phyloP scores from a whole-genome alignment of 2,329 filamentous ascomycete genomes.

The Xylaria multiplex region DNA sequence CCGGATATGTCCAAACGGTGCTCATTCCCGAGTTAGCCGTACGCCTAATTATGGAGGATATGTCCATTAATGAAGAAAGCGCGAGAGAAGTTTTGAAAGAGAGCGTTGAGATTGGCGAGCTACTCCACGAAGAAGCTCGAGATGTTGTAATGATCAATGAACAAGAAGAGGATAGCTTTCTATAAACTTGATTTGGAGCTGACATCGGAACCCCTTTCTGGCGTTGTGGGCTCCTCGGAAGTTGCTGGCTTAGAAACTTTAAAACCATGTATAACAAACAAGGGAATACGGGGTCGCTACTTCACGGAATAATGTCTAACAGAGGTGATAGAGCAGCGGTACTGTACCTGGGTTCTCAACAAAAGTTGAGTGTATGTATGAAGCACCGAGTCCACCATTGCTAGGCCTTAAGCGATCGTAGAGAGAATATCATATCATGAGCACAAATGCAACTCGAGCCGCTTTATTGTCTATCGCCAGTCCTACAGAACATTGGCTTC shows the following conservation, averaged over 20 bases:
- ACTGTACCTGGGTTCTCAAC: slow-evolving; percentile 1
- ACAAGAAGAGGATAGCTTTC: slow-evolving; percentile 40
- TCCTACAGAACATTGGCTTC: neutral
- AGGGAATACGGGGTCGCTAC: neutral
- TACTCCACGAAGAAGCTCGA: slow-evolving; percentile 72
- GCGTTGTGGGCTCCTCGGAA: neutral
- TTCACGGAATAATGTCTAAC: neutral
- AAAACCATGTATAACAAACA: slow-evolving; percentile 6
- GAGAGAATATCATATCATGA: neutral
- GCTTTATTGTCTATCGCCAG: neutral
- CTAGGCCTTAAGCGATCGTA: neutral
- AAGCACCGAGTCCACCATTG: neutral
- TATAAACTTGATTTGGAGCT: neutral
- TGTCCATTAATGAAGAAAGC: slow-evolving; percentile 55
- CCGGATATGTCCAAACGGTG: slow-evolving; percentile 76
- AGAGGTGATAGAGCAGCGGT: slow-evolving; percentile 2
- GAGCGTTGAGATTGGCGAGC: slow-evolving; percentile 73
- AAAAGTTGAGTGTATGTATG: neutral
- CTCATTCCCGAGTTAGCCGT: slow-evolving; percentile 77
- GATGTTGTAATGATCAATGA: slow-evolving; percentile 58
- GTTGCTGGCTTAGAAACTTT: neutral
- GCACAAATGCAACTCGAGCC: neutral
- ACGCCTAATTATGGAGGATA: slow-evolving; percentile 66
- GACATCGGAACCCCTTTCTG: neutral
- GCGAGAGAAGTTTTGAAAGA: slow-evolving; percentile 69